Base-by-base conservation (phyloP, 1,284 basidiomycete genomes). In the Apiotrichum gamsii region DNA sequence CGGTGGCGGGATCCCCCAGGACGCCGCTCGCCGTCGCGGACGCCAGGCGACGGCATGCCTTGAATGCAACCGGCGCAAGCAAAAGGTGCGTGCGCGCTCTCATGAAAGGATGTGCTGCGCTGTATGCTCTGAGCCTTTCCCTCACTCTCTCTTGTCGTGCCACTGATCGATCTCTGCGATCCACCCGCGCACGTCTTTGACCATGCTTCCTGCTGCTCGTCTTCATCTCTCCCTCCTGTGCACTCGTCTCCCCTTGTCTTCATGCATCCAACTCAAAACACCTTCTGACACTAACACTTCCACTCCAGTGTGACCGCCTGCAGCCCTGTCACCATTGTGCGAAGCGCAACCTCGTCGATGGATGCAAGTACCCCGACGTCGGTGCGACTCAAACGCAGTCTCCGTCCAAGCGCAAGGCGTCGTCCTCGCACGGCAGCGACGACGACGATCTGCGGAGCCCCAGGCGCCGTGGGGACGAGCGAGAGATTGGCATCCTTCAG, bases 1-100 rank as follows among this genome's bases (percentile, higher is more conserved):
- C 34, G 28, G n/a, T n/a, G n/a, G n/a, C n/a, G n/a, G 34, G 20
- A n/a, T 36, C 8, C 19, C 33, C 8, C 15, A 24, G 21, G 21
- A 13, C 30, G 49, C 39, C 13, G 28, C 35, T 1, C 40, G 51
- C 11, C 43, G 56, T 11, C 49, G 57, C 20, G 60, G 60, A 0
- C 44, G 60, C 21, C 49, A 55, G 32, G 49, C 56, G 4, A 62
- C 60, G 0, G 60, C 60, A 1, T 62, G 60, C 28, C 47, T 52
- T 4, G 51, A 59, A 36, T 62, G 60, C 33, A 59, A 62, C 43
- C 33, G 58, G 8, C 52, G 57, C 15, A 62, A 62, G 29, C 57
- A 59, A 32, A 44, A 49, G 38, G 57, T 57, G 38, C 34, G 59
- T 43, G 2, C 19, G n/a, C n/a, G n/a, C n/a, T n/a, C n/a, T n/a